Base-by-base conservation (phyloP, 805 yeast genomes). In the Wickerhamiella vanderwaltii region DNA sequence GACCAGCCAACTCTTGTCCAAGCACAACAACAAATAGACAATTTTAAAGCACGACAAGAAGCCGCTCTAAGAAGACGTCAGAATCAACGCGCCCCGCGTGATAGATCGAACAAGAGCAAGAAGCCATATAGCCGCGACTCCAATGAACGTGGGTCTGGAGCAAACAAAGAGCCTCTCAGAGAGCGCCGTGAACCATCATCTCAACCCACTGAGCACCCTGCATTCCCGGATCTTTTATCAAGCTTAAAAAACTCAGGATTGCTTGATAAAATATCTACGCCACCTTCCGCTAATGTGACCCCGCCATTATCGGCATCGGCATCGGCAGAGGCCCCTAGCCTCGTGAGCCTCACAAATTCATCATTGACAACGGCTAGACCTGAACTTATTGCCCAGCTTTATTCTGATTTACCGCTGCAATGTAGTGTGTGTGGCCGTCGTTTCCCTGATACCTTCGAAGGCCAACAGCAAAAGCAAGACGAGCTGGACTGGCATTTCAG, bases 401-500 rank as follows among this genome's bases (percentile, higher is more conserved):
- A 72, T 56, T 73, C 65, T n/a, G 59, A 63, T 20, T 73, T 78
- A 51, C 75, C 91, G 3, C 72, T 80, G 47, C 88, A 85, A 59
- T 91, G 98, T 64, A 73, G 82, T 12, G 76, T 78, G 15, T 91
- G 98, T 63, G 93, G 96, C 18, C 83, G 83, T 57, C 64, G 99
- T 48, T 91, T 85, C 57, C 67, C 73, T 3, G 70, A 71, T 41
- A 72, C 77, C 26, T 63, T 60, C 2, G 71, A 67, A 36, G 93
- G 85, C 12, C 62, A 60, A 29, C 60, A 60, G 5, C 61, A 62
- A 36, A 71, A 72, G 45, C 72, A 77, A 39, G 67, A 73, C 13
- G 98, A 91, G 61, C 64, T 85, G 49, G 98, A 88, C 60, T 88
- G 96, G 96, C 97, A 88, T 65, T 86, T 85, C 65, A 72, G 97